Conservation (phyloP, 1,284 basidiomycete genomes). For the Sparassis latifolia region DNA sequence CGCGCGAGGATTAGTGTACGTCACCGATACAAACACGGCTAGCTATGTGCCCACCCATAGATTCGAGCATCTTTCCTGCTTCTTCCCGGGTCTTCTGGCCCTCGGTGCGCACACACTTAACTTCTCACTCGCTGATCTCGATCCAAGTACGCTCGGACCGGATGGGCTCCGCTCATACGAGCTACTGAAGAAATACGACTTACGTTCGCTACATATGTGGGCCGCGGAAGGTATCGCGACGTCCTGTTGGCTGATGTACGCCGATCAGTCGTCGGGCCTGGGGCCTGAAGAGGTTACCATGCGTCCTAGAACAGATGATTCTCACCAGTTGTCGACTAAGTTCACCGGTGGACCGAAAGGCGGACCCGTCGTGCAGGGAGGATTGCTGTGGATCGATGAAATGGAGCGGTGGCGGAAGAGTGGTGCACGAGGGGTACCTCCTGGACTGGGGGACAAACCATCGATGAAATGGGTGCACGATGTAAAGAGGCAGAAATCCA, state of each 20-base stretch:
- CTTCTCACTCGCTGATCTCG: constrained; percentile 46
- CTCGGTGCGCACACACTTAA: constrained; percentile 59
- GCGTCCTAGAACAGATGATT: constrained; percentile 14
- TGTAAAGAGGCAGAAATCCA: constrained; percentile 17
- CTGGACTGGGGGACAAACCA: constrained; percentile 43
- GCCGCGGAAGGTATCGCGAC: constrained; percentile 62
- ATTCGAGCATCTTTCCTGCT: constrained; percentile 73
- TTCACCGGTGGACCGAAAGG: background rate
- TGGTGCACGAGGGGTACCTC: constrained; percentile 38
- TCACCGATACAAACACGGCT: constrained; percentile 44
- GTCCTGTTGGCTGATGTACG: constrained; percentile 61
- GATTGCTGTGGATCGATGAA: constrained; percentile 43
- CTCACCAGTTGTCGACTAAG: background rate
- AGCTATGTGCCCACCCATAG: constrained; percentile 37
- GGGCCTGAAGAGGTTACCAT: constrained; percentile 53
- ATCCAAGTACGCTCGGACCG: constrained; percentile 31
- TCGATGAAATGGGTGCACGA: constrained; percentile 18
- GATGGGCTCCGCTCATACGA: constrained; percentile 17
- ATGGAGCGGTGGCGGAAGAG: constrained; percentile 42
- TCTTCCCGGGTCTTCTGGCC: constrained; percentile 67
- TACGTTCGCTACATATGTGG: constrained; percentile 51
- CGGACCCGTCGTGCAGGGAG: background rate
- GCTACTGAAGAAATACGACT: constrained; percentile 29
- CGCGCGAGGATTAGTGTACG: constrained; percentile 60
- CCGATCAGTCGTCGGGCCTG: constrained; percentile 53